Percentiles rank a stretch among this genome's conserved stretches.
These are phyloP conservation scores for Alectoria sarmentosa DNA, from an alignment of 495 filamentous ascomycete genomes.

Conservation along the genomic window DNA sequence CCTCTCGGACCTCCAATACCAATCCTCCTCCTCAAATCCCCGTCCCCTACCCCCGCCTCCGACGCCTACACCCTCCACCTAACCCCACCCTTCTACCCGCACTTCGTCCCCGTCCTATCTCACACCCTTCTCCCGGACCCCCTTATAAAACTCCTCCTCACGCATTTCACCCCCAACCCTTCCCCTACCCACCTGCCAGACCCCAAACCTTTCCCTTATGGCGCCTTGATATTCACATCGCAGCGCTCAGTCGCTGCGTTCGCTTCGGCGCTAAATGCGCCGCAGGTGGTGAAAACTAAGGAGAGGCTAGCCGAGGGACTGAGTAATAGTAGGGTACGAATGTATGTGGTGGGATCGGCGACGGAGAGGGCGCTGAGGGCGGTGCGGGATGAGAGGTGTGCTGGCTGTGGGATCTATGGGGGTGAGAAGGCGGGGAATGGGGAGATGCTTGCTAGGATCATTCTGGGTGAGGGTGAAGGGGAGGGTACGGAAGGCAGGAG, in stretches of 20 bases:
- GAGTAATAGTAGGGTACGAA: slow-evolving; percentile 40
- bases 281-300: slow-evolving; percentile 20
- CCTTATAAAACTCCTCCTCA: slow-evolving; percentile 20
- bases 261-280: slow-evolving; percentile 18
- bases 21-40: slow-evolving; percentile 13
- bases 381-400: slow-evolving; percentile 42
- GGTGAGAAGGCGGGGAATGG: slow-evolving; percentile 80
- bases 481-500: slow-evolving; percentile 36
- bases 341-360: slow-evolving; percentile 91
- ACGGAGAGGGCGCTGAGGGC: slow-evolving; percentile 66
- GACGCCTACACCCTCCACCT: slow-evolving; percentile 5
- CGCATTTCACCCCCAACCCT: slow-evolving; percentile 11
- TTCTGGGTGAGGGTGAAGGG: slow-evolving; percentile 40
- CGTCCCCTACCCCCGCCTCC: slow-evolving; percentile 2
- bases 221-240: slow-evolving; percentile 61
- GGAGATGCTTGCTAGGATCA: slow-evolving; percentile 65
- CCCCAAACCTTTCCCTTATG: slow-evolving; percentile 19
- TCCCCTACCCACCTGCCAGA: background rate
- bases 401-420: slow-evolving; percentile 25
- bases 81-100: background rate
- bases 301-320: slow-evolving; percentile 32
- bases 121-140: slow-evolving; percentile 20
- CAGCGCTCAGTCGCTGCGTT: slow-evolving; percentile 71
- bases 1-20: slow-evolving; percentile 12
- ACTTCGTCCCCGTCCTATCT: slow-evolving; percentile 21